Base-by-base conservation (phyloP, 1,284 basidiomycete species). In the Pyrrhoderma lamaoense region DNA sequence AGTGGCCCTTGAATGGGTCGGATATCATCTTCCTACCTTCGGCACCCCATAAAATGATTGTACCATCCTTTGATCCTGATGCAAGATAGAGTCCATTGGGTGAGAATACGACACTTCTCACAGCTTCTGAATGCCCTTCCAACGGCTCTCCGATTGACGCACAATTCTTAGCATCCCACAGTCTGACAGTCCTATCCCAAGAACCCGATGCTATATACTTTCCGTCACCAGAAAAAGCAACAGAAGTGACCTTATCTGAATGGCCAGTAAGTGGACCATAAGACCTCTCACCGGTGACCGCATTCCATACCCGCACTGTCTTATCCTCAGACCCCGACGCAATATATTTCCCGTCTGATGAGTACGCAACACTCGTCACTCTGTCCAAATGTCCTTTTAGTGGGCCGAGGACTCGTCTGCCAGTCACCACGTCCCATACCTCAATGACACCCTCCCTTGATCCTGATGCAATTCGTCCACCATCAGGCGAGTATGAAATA, bases 141-240 rank as follows among this genome's bases (percentile, higher is more conserved):
- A 52, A 34, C 5, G 39, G 25, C 1, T 39, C 47, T 1, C 31
- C 51, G 8, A 34, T 34, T 1, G 18, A 16, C 11, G 3, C 2
- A 14, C 51, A 31, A 23, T 8, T 40, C n/a, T 40, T 18, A 16
- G 16, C 42, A 50, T 50, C 49, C 51, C 51, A 52, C 3, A 52
- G 40, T 27, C 45, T 16, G 11, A 52, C 23, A n/a, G n/a, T n/a
- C n/a, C n/a, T n/a, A n/a, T n/a, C n/a, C n/a, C n/a, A n/a, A n/a
- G n/a, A n/a, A n/a, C n/a, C n/a, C n/a, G n/a, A n/a, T n/a, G n/a
- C n/a, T n/a, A n/a, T n/a, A n/a, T n/a, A n/a, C n/a, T n/a, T n/a
- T n/a, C n/a, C n/a, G n/a, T n/a, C n/a, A n/a, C n/a, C n/a, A n/a
- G n/a, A n/a, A n/a, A n/a, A n/a, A n/a, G n/a, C n/a, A n/a, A n/a